A percentile compares a stretch with the other conserved stretches of the same genome.
phyloP scores from a whole-genome alignment of 2,329 filamentous ascomycete species.

The Colletotrichum simmondsii region DNA sequence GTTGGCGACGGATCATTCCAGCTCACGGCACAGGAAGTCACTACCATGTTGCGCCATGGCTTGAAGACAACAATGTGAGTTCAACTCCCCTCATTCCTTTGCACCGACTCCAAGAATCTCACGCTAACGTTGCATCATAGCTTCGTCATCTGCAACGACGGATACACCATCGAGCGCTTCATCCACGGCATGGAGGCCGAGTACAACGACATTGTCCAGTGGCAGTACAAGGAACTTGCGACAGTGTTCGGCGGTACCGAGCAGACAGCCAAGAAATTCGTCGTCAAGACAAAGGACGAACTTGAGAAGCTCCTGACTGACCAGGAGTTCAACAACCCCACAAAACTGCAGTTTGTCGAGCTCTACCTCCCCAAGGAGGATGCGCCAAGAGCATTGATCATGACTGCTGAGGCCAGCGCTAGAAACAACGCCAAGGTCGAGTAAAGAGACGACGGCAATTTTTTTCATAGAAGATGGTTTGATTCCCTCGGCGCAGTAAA shows the following conservation, averaged over 20 bases:
- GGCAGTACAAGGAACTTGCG: slow-evolving; percentile 78
- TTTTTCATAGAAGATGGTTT: background rate
- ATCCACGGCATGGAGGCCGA: slow-evolving; percentile 84
- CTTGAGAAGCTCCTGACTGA: slow-evolving; percentile 74
- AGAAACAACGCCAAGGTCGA: slow-evolving; percentile 68
- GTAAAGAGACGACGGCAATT: slow-evolving; percentile 25
- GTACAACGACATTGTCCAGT: slow-evolving; percentile 85
- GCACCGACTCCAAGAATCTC: background rate
- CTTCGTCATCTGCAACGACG: slow-evolving; percentile 88
- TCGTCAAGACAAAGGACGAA: slow-evolving; percentile 76
- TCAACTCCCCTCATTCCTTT: background rate
- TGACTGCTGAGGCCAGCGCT: slow-evolving; percentile 78
- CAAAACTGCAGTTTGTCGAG: slow-evolving; percentile 78
- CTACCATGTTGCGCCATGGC: slow-evolving; percentile 81
- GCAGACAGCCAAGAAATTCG: slow-evolving; percentile 69
- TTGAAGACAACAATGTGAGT: slow-evolving; percentile 81
- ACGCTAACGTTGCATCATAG: slow-evolving; percentile 47
- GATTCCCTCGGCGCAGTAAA: background rate
- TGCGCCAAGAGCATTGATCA: slow-evolving; percentile 75
- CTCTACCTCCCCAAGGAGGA: slow-evolving; percentile 84
- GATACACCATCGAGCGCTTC: slow-evolving; percentile 89
- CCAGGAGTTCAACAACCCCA: slow-evolving; percentile 68
- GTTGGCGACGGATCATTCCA: slow-evolving; percentile 92
- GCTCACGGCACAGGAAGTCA: slow-evolving; percentile 84
- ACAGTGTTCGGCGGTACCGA: slow-evolving; percentile 72